A percentile compares a stretch with the other conserved stretches of the same genome.
Conservation (phyloP, 2,329 filamentous ascomycete genomes). For the Colletotrichum abscissum region DNA sequence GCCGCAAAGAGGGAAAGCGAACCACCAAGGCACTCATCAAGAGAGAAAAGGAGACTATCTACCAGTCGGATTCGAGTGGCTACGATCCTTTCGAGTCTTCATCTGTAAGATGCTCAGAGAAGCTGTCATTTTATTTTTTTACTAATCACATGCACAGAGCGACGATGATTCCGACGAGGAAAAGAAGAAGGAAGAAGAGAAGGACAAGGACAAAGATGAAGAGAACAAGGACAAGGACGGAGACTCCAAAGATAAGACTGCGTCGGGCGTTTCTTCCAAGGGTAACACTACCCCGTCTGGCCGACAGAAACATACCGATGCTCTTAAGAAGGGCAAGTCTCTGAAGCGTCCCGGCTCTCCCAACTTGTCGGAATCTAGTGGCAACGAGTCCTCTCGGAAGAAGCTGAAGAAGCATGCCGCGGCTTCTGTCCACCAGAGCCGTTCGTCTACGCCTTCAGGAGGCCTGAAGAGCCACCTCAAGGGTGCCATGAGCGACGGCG, state of each 20-base stretch:
- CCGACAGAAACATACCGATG: constrained; percentile 58
- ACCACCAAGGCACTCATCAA: constrained; percentile 85
- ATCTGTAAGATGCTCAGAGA: constrained; percentile 42
- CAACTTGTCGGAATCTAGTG: constrained; percentile 89
- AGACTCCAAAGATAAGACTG: constrained; percentile 63
- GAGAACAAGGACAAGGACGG: constrained; percentile 72
- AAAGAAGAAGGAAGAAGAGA: constrained; percentile 45
- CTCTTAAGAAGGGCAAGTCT: constrained; percentile 67
- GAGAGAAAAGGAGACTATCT: constrained; percentile 87
- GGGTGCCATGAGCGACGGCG: constrained; percentile 77
- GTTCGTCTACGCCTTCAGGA: constrained; percentile 65
- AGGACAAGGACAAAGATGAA: constrained; percentile 56
- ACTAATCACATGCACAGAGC: constrained; percentile 50
- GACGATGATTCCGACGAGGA: constrained; percentile 58
- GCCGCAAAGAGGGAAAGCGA: constrained; percentile 79
- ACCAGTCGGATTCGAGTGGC: constrained; percentile 75
- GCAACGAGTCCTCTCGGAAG: constrained; percentile 88
- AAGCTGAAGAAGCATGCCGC: constrained; percentile 76
- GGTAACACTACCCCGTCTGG: constrained; percentile 69
- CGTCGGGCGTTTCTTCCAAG: constrained; percentile 72
- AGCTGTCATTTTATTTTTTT: background rate
- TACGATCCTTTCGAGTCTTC: constrained; percentile 52
- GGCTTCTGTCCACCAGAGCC: constrained; percentile 61
- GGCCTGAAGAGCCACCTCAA: constrained; percentile 57
- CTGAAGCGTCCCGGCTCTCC: constrained; percentile 90